Conservation (phyloP, 1,139 yeast genomes). For the Tardiomyces depauwii region DNA sequence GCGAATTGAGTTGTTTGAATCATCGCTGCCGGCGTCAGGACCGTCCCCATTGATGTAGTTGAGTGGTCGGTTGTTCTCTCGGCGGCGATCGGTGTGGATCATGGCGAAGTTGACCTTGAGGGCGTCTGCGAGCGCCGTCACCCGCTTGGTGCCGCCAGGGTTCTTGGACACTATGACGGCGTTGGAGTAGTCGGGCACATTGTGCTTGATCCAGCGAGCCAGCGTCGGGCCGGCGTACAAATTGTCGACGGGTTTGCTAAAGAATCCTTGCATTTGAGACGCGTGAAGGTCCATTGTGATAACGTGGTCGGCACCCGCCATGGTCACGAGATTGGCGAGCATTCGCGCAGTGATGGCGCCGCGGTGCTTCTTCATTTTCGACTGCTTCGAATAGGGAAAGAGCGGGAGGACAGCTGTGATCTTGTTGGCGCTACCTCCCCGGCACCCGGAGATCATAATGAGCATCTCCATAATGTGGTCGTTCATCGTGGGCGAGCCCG, state of each 20-base stretch:
- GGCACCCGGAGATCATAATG: slow-evolving; percentile 87
- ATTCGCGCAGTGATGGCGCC: slow-evolving; percentile 99
- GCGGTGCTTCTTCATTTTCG: slow-evolving; percentile 96
- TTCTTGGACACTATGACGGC: slow-evolving; percentile 90
- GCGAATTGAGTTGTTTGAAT: slow-evolving; percentile 2
- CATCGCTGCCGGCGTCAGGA: slow-evolving; percentile 3
- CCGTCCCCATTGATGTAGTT: neutral
- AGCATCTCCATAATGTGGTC: slow-evolving; percentile 95
- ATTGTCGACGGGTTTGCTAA: slow-evolving; percentile 94
- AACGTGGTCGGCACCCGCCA: slow-evolving; percentile 99
- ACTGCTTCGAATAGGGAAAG: slow-evolving; percentile 94
- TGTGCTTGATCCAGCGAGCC: slow-evolving; percentile 92
- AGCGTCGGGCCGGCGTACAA: slow-evolving; percentile 93
- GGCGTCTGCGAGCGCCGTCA: slow-evolving; percentile 92
- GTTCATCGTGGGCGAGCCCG: slow-evolving; percentile 81
- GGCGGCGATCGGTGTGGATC: slow-evolving; percentile 96
- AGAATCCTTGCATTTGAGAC: slow-evolving; percentile 98
- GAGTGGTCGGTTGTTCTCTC: slow-evolving; percentile 62
- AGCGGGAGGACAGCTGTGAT: slow-evolving; percentile 97
- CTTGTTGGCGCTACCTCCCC: slow-evolving; percentile 94
- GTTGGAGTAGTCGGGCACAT: slow-evolving; percentile 75
- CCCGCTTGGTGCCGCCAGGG: slow-evolving; percentile 98
- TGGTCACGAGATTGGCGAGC: slow-evolving; percentile 87
- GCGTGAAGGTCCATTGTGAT: slow-evolving; percentile 98
- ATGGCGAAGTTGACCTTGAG: slow-evolving; percentile 93